phyloP scores from a whole-genome alignment of 176 grass and related monocot species.

The Lolium rigidum region DNA sequence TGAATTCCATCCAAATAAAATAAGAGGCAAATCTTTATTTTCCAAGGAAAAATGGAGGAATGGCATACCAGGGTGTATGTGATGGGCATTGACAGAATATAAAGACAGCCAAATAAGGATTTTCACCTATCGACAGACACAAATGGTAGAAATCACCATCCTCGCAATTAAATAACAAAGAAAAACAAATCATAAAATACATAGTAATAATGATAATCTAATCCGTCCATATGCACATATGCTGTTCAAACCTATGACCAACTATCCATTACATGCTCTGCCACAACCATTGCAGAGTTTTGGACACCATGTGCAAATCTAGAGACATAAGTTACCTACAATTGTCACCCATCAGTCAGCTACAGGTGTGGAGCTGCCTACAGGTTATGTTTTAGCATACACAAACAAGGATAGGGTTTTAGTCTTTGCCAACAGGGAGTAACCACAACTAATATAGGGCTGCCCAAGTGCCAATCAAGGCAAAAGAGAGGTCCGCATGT shows the following conservation, averaged over 20 bases:
- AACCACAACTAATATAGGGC: slow-evolving; percentile 47
- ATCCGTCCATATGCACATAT: slow-evolving; percentile 40
- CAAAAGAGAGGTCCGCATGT: slow-evolving; percentile 33
- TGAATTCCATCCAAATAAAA: not conserved
- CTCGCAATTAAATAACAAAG: not conserved
- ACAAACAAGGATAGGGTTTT: slow-evolving; percentile 39
- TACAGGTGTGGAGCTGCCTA: slow-evolving; percentile 50
- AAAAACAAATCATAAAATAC: not conserved
- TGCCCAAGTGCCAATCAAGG: slow-evolving; percentile 36
- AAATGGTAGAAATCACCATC: not conserved
- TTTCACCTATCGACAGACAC: not conserved
- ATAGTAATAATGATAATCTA: slow-evolving; percentile 17
- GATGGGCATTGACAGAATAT: too few relatives aligned
- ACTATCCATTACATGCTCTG: slow-evolving; percentile 43
- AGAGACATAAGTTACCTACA: slow-evolving; percentile 39
- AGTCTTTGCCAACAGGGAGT: not conserved
- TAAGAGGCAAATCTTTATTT: not conserved
- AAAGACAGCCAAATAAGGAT: too few relatives aligned
- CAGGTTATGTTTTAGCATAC: slow-evolving; percentile 42
- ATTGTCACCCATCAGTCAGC: slow-evolving; percentile 50
- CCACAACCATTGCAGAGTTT: slow-evolving; percentile 44
- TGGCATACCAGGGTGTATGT: not conserved
- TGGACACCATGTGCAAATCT: slow-evolving; percentile 42
- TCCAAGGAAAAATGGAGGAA: too few relatives aligned
- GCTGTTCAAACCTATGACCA: slow-evolving; percentile 39